Percentiles rank a stretch among this genome's conserved stretches.
These are phyloP conservation scores for Pedinophyceae sp. DNA, from an alignment of 139 green algal species.

Conservation along the genomic window DNA sequence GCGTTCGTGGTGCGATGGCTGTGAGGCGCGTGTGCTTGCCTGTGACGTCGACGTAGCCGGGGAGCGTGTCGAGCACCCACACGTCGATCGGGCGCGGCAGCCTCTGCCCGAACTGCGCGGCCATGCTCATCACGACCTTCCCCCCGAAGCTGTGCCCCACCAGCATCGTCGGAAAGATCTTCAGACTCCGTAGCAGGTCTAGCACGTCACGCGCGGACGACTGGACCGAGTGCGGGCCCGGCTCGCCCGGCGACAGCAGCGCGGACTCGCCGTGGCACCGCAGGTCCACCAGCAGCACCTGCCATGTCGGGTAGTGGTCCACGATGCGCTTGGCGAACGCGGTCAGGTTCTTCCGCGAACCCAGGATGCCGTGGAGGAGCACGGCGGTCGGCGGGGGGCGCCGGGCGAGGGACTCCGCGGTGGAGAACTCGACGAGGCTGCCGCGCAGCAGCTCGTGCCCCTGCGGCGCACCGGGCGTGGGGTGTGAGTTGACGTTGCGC, in stretches of 20 bases:
- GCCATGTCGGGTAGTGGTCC: conserved; percentile 59
- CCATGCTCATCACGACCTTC: conserved; percentile 78
- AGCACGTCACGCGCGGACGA: conserved; percentile 53
- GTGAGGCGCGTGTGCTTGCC: too few species aligned
- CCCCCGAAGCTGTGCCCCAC: conserved; percentile 86
- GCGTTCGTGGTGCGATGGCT: too few species aligned
- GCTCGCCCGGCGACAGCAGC: conserved; percentile 2
- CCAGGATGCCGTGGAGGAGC: conserved; percentile 87
- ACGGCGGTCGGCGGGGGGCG: conserved; percentile 64
- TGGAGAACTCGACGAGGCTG: not conserved
- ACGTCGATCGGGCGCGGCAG: conserved; percentile 72
- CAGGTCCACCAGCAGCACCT: conserved; percentile 85
- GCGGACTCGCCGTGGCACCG: conserved; percentile 77
- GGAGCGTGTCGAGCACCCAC: conserved; percentile 85
- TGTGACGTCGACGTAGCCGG: too few species aligned
- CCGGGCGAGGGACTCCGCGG: not conserved
- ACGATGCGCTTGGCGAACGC: conserved; percentile 53
- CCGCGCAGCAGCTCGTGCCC: too few species aligned
- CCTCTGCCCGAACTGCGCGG: conserved; percentile 51
- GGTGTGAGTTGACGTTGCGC: too few species aligned
- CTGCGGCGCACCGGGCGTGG: too few species aligned
- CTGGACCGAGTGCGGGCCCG: conserved; percentile 36
- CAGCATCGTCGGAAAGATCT: conserved; percentile 69
- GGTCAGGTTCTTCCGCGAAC: conserved; percentile 64
- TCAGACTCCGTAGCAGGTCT: conserved; percentile 47